Evolutionary conservation across 257 asterid genomes (phyloP), one percentile per base, ranked within the genome.

Genomic region (Schizonepeta tenuifolia): DNA sequence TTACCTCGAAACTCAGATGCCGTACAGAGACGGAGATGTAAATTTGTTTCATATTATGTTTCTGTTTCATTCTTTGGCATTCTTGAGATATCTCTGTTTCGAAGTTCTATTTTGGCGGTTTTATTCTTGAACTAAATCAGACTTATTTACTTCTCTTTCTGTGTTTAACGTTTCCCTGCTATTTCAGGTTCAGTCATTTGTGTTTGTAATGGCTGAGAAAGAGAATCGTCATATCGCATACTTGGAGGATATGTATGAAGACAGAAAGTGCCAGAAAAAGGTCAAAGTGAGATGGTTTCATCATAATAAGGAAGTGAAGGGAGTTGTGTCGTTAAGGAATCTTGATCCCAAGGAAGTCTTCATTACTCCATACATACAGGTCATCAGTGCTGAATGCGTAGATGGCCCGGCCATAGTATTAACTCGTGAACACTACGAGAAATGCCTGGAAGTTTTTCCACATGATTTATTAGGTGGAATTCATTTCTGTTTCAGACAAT

Each of bases 281-380:
- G 98, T 90, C 79, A 95, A 90, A 87, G 97, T 95, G 57, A 87
- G 99, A 85, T 95, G 98, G 99, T 95, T 95, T 81, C 98, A 95
- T 82, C 88, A 90, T 61, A 84, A 84, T 66, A 84, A 84, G 81
- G 98, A 95, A 88, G 97, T 95, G 81, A 84, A 69, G 74, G 95
- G 96, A 49, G 84, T 84, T 59, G 88, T 86, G 71, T 72, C 96
- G 31, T 67, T 90, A 43, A 75, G 74, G 47, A 81, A 88, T 57
- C 92, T 89, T 63, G 95, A 95, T 83, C 97, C 97, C 44, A 88
- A 85, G 69, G 99, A 95, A 82, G 91, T 95, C 67, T 95, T 92
- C 83, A 90, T 90, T 63, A 95, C 99, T 36, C 96, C 97, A 28
- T 89, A 87, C 43, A 81, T 86, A 22, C 98, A 95, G 72, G 96